These are phyloP conservation scores for Suhomyces coccinellae DNA, from an alignment of 1,139 yeast genomes.

Conservation along the genomic window DNA sequence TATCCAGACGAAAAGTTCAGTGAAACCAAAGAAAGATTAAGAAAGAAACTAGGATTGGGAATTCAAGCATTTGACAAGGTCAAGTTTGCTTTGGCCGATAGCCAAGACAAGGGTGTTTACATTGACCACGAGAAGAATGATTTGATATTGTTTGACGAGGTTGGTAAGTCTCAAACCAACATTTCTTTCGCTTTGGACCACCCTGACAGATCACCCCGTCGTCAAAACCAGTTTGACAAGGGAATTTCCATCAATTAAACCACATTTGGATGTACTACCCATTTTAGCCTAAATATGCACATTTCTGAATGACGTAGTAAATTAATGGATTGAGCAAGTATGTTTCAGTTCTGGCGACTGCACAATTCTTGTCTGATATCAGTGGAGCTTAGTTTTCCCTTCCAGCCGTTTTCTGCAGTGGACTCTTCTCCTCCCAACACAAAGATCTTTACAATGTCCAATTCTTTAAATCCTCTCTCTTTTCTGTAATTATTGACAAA, in stretches of 20 bases:
- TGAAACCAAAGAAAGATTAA: constrained; percentile 70
- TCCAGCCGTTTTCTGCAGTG: constrained; percentile 44
- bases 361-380: constrained; percentile 32
- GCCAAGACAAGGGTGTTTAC: constrained; percentile 42
- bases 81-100: constrained; percentile 58
- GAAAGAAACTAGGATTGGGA: constrained; percentile 69
- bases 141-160: constrained; percentile 54
- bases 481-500: constrained; percentile 65
- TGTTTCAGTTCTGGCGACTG: background rate
- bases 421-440: constrained; percentile 64
- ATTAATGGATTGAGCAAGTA: background rate
- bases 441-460: constrained; percentile 62
- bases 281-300: constrained; percentile 1
- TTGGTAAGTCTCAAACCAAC: constrained; percentile 40
- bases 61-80: constrained; percentile 77
- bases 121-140: constrained; percentile 55
- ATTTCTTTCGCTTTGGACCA: constrained; percentile 76
- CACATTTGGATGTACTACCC: background rate
- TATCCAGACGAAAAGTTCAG: constrained; percentile 62
- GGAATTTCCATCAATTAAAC: constrained; percentile 53
- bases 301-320: background rate
- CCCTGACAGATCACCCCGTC: constrained; percentile 66
- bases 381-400: constrained; percentile 85
- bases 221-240: constrained; percentile 51
- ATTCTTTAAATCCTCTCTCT: constrained; percentile 52